phyloP scores from a whole-genome alignment of 2,329 filamentous ascomycete genomes.

The Epichloe uncinata region DNA sequence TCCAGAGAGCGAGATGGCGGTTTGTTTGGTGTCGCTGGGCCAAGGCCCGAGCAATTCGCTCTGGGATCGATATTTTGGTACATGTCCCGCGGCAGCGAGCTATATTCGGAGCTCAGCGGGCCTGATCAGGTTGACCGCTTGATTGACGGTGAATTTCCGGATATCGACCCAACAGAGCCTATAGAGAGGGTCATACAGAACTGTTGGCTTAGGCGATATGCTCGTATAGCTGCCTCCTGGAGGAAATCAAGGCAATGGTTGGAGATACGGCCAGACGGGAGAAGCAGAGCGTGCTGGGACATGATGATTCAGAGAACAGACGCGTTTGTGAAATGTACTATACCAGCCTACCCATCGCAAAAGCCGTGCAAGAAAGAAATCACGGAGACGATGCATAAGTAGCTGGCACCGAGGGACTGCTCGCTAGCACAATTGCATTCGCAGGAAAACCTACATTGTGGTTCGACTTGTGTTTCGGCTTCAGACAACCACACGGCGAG shows the following conservation, averaged over 20 bases:
- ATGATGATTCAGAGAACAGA: neutral
- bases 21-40: conserved; percentile 6
- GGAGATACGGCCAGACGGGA: neutral
- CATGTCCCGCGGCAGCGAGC: conserved; percentile 7
- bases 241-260: conserved; percentile 6
- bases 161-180: conserved; percentile 2
- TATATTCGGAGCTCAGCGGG: conserved; percentile 9
- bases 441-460: too few relatives aligned
- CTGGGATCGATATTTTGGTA: conserved; percentile 11
- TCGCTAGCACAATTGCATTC: too few relatives aligned
- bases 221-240: conserved; percentile 5
- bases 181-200: conserved; percentile 9
- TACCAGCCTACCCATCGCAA: neutral
- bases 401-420: too few relatives aligned
- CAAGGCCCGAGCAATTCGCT: conserved; percentile 10
- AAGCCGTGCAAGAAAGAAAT: too few relatives aligned
- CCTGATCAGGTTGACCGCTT: conserved; percentile 6
- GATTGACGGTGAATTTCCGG: conserved; percentile 6
- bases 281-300: neutral
- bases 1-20: conserved; percentile 3
- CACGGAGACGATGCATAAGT: too few relatives aligned
- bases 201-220: conserved; percentile 8
- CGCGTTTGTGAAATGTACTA: neutral
- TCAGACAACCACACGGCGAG: too few relatives aligned
- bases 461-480: too few relatives aligned